Percentiles rank a stretch among this genome's conserved stretches.
phyloP scores from a whole-genome alignment of 1,139 yeast genomes.

The Ogataea hybrid region DNA sequence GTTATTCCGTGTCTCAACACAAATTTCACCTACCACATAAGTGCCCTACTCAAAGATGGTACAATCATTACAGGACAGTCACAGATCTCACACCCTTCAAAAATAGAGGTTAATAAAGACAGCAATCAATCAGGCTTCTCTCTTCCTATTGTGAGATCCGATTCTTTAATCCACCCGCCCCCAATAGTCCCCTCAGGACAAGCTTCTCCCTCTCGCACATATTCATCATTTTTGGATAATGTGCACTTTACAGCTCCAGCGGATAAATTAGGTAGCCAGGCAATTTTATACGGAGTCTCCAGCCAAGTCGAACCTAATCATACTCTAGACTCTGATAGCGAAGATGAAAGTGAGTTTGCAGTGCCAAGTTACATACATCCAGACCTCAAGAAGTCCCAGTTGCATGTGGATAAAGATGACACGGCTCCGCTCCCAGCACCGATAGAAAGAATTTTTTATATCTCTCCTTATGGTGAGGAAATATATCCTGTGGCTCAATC shows the following conservation, averaged over 20 bases:
- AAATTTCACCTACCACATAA: constrained; percentile 81
- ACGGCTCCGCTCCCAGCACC: constrained; percentile 69
- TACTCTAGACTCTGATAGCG: constrained; percentile 12
- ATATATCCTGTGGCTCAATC: constrained; percentile 75
- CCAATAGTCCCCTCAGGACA: constrained; percentile 18
- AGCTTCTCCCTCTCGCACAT: constrained; percentile 12
- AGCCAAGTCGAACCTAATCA: neutral
- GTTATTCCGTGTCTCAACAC: constrained; percentile 85
- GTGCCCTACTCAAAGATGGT: constrained; percentile 72
- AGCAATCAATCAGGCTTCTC: neutral
- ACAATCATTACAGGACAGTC: constrained; percentile 87
- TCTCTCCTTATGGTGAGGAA: constrained; percentile 87
- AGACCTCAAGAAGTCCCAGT: constrained; percentile 67
- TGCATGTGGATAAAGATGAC: constrained; percentile 60
- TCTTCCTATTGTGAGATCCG: constrained; percentile 13
- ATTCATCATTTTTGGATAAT: neutral
- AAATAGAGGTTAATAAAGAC: neutral
- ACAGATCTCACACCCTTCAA: constrained; percentile 81
- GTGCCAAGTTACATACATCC: constrained; percentile 80
- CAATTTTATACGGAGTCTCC: constrained; percentile 18
- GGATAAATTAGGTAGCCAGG: constrained; percentile 16
- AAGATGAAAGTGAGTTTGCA: constrained; percentile 51
- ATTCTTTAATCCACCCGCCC: constrained; percentile 19
- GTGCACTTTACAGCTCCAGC: neutral
- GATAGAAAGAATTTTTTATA: constrained; percentile 69